phyloP scores from a whole-genome alignment of 2,329 filamentous ascomycete species.

The Sordariomycetes sp. region DNA sequence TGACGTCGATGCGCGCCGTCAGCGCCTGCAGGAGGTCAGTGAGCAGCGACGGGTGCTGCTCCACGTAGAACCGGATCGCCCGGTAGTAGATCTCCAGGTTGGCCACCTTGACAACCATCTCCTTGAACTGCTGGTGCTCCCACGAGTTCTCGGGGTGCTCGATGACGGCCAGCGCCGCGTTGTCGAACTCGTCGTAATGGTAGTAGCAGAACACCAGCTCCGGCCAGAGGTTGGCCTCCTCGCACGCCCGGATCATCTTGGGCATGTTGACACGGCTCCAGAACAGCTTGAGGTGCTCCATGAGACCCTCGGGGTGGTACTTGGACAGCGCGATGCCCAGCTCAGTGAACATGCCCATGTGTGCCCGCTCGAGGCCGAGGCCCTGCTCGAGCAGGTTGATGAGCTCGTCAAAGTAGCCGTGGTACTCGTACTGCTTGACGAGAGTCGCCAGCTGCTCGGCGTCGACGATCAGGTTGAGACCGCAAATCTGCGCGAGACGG shows the following conservation, averaged over 20 bases:
- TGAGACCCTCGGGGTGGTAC: constrained; percentile 89
- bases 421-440: constrained; percentile 91
- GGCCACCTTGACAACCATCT: constrained; percentile 92
- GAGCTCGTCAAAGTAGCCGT: constrained; percentile 97
- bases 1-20: constrained; percentile 91
- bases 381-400: constrained; percentile 90
- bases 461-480: constrained; percentile 94
- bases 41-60: constrained; percentile 88
- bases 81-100: constrained; percentile 99
- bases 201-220: constrained; percentile 97
- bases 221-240: constrained; percentile 93
- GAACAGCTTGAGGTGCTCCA: constrained; percentile 98
- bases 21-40: constrained; percentile 91
- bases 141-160: constrained; percentile 94
- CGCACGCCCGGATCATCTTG: constrained; percentile 86
- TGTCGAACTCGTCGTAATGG: constrained; percentile 97
- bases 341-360: constrained; percentile 96
- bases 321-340: constrained; percentile 84
- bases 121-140: constrained; percentile 99
- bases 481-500: constrained; percentile 95
- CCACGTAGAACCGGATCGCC: constrained; percentile 89
- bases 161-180: constrained; percentile 93
- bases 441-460: constrained; percentile 88
- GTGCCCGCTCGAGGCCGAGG: constrained; percentile 77
- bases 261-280: constrained; percentile 97